Base-by-base conservation (phyloP, 805 yeast genomes). In the Spathaspora arborariae region DNA sequence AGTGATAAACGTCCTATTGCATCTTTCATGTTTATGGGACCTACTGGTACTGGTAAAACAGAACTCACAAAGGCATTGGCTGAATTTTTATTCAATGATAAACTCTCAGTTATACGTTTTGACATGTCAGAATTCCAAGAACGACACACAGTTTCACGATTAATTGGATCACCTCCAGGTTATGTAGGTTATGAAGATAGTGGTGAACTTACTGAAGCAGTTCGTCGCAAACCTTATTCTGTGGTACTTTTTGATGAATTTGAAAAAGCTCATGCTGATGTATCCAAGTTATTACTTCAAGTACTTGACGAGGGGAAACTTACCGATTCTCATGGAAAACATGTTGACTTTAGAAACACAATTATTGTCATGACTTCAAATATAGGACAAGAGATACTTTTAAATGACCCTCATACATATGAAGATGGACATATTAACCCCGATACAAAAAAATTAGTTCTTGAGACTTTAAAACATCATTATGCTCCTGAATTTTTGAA, bases 51-150 rank as follows among this genome's bases (percentile, higher is more conserved):
- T 0, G 99, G 99, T 70, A 92, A 92, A 67, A 94, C 99, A 0
- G 98, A 94, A 65, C 76, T 94, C 44, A 91, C 97, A 6, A 92
- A 94, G 64, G 84, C 95, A 0, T 76, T 92, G 47, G 96, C 98
- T 2, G 90, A 89, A 56, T 94, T 94, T 57, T 67, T 92, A 56
- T 94, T 94, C 67, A 94, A 90, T 59, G 92, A 92, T 63, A 89
- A 88, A 58, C 76, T 81, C 39, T 81, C 96, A 8, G 90, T 92
- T 30, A 81, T 91, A 20, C 76, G 99, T 56, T 92, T 92, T 63
- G 99, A 92, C 65, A 94, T 94, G 99, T 88, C 96, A 18, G 99
- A 92, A 64, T 92, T 94, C 65, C 98, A 92, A 68, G 99, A 92
- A 62, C 86, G 87, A 62, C 97, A 90, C 66, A 78, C 96, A 0